These are phyloP conservation scores for Termitomyces sp. DNA, from an alignment of 768 basidiomycete species.

Conservation along the genomic window DNA sequence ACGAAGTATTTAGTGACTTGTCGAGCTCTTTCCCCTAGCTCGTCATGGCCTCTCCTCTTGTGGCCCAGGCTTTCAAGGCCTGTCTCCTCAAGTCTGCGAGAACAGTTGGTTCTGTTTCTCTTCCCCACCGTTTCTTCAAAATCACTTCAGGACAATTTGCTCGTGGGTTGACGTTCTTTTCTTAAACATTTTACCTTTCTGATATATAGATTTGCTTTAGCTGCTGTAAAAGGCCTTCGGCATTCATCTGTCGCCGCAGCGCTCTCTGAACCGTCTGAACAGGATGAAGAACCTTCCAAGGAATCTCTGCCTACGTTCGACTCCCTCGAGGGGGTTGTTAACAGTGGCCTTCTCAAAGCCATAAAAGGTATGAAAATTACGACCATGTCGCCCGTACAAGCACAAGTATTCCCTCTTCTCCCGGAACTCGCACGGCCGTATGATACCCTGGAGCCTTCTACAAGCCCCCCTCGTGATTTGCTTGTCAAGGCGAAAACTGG, in stretches of 20 bases:
- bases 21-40: conserved; percentile 11
- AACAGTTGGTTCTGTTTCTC: conserved; percentile 17
- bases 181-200: neutral
- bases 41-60: conserved; percentile 16
- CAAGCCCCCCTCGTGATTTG: conserved; percentile 49
- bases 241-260: conserved; percentile 10
- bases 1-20: neutral
- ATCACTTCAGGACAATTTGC: conserved; percentile 10
- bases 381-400: conserved; percentile 79
- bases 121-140: conserved; percentile 18
- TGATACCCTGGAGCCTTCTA: conserved; percentile 22
- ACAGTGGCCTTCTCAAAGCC: conserved; percentile 44
- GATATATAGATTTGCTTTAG: neutral
- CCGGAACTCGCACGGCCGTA: conserved; percentile 61
- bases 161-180: conserved; percentile 2
- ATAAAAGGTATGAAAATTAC: conserved; percentile 63
- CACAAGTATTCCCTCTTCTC: conserved; percentile 68
- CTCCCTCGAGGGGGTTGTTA: conserved; percentile 31
- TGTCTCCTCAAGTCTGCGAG: conserved; percentile 10
- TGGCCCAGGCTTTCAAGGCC: conserved; percentile 17
- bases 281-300: conserved; percentile 1
- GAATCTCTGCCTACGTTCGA: conserved; percentile 25
- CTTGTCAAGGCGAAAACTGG: conserved; percentile 87
- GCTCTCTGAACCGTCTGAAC: neutral
- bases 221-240: conserved; percentile 1